These are phyloP conservation scores for Westerdykella ornata DNA, from an alignment of 2,329 filamentous ascomycete species.

Conservation along the genomic window DNA sequence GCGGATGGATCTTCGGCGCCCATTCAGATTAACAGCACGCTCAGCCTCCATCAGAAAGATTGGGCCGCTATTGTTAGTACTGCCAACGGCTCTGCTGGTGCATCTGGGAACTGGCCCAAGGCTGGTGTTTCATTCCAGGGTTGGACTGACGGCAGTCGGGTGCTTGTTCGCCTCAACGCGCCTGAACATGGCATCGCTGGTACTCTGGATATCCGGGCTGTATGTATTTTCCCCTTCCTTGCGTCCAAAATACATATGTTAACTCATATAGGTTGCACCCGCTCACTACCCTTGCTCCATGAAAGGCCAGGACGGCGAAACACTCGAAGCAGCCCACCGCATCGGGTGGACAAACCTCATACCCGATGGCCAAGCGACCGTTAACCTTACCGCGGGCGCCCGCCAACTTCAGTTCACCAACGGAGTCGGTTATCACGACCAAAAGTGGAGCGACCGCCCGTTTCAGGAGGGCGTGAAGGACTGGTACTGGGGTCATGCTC, in stretches of 20 bases:
- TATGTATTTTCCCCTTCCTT: no score
- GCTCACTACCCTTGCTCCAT: background rate
- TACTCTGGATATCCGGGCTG: no score
- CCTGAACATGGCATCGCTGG: no score
- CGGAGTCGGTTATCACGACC: constrained; percentile 6
- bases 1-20: background rate
- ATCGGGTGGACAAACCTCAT: constrained; percentile 3
- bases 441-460: constrained; percentile 3
- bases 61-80: no score
- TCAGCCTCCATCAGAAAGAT: no score
- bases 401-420: background rate
- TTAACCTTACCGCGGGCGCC: constrained; percentile 1
- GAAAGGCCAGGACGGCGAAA: background rate
- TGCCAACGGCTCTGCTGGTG: no score
- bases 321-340: background rate
- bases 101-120: no score
- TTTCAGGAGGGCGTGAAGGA: background rate
- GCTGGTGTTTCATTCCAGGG: no score
- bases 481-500: constrained; percentile 6
- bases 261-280: background rate
- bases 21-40: background rate
- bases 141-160: no score
- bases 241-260: no score
- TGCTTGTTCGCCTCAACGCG: no score
- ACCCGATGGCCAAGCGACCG: constrained; percentile 2